These are phyloP conservation scores for Centrapalus pauciflorus DNA, from an alignment of 129 eudicot genomes.

Conservation along the genomic window DNA sequence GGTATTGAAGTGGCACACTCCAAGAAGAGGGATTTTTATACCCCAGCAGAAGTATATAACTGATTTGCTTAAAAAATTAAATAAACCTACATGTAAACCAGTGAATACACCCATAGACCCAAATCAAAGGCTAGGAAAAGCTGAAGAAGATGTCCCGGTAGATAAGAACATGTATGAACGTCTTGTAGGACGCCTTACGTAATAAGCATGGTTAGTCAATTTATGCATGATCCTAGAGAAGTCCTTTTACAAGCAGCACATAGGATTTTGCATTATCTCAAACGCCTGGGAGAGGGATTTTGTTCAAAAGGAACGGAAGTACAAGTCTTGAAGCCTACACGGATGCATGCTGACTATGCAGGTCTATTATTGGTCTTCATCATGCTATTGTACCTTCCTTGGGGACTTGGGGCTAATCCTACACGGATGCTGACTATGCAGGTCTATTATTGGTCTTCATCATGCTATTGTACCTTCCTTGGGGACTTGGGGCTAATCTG, in stretches of 20 bases:
- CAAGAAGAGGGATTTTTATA: background rate
- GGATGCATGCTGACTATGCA: slow-evolving; percentile 4
- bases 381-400: slow-evolving; percentile 7
- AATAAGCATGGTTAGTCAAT: slow-evolving; percentile 1
- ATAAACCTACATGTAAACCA: background rate
- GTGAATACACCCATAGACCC: background rate
- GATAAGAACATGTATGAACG: background rate
- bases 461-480: slow-evolving; percentile 7
- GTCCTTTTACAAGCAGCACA: background rate
- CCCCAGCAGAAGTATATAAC: background rate
- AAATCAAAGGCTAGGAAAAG: background rate
- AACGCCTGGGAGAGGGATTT: background rate
- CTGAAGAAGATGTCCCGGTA: background rate
- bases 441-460: slow-evolving; percentile 3
- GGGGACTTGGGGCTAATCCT: no score
- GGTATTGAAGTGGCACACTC: slow-evolving; percentile 15
- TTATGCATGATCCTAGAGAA: slow-evolving; percentile 1
- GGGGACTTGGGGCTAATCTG: no score
- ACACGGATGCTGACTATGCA: background rate
- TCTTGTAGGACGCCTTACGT: background rate
- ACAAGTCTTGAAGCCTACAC: background rate
- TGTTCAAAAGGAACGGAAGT: background rate
- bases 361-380: slow-evolving; percentile 3
- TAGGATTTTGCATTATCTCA: slow-evolving; percentile 4
- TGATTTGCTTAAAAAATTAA: background rate